These are phyloP conservation scores for Gigaspora rosea DNA, from an alignment of 192 early-diverging fungal genomes.

Conservation along the genomic window DNA sequence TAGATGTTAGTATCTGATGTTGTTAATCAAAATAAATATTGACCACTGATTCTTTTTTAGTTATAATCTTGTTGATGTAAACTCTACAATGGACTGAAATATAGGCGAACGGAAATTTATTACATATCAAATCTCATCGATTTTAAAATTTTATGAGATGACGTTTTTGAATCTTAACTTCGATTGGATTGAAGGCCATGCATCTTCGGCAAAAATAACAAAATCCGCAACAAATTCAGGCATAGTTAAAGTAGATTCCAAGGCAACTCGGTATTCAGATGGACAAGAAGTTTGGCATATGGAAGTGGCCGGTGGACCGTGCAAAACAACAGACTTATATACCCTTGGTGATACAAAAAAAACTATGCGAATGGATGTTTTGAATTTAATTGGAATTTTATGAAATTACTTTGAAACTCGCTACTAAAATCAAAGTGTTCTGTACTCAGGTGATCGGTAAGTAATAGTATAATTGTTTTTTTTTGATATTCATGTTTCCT, in stretches of 20 bases:
- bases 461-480: slow-evolving; percentile 20
- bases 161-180: slow-evolving; percentile 19
- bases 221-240: slow-evolving; percentile 22
- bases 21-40: slow-evolving; percentile 12
- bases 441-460: slow-evolving; percentile 29
- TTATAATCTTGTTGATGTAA: slow-evolving; percentile 21
- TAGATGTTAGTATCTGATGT: slow-evolving; percentile 6
- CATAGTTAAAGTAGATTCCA: slow-evolving; percentile 28
- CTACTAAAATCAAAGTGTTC: too few species aligned
- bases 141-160: slow-evolving; percentile 29
- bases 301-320: slow-evolving; percentile 11
- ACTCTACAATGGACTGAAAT: slow-evolving; percentile 21
- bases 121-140: slow-evolving; percentile 18
- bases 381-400: slow-evolving; percentile 28
- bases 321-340: slow-evolving; percentile 9
- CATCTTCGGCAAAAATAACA: slow-evolving; percentile 17
- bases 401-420: slow-evolving; percentile 28
- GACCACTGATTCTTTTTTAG: slow-evolving; percentile 6
- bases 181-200: slow-evolving; percentile 26
- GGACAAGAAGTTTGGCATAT: slow-evolving; percentile 21
- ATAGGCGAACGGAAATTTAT: slow-evolving; percentile 30
- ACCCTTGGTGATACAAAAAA: slow-evolving; percentile 12
- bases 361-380: slow-evolving; percentile 26
- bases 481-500: slow-evolving; percentile 30
- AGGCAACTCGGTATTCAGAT: not conserved